Base-by-base conservation (phyloP, 331 rosid species). In the Phaseolus coccineus region DNA sequence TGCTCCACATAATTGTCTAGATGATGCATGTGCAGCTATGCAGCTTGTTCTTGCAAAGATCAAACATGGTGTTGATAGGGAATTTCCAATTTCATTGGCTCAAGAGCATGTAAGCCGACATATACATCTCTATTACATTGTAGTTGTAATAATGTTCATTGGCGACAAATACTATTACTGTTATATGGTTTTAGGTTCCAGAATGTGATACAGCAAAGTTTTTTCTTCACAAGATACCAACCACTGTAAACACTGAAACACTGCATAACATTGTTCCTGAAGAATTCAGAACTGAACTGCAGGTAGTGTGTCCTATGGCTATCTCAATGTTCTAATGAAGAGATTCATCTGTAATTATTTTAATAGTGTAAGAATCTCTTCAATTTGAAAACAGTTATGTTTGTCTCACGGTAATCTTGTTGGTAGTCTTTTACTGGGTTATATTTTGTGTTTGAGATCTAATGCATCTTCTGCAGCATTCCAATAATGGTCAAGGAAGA, bases 11-110 rank as follows among this genome's bases (percentile, higher is more conserved):
- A 87, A 91, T 78, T 93, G 99, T 89, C 77, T 84, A 67, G 93
- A 96, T 70, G 97, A 93, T 89, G 99, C 97, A 61, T 28, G 76
- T 74, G 97, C 99, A 72, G 92, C 99, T 58, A 93, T 96, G 99
- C 86, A 96, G 72, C 99, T 96, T 84, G 96, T 71, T 71, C 93
- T 91, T 82, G 97, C 96, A 27, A 91, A 76, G 89, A 71, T 96
- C 74, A 87, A 87, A 56, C 81, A 80, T 10, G 92, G 91, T 14
- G 85, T 84, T 50, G 93, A 88, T 64, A 84, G 51, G 58, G 72
- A 59, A 72, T 80, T 80, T 72, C 79, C 77, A 59, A 62, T 89
- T 55, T 76, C 90, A 5, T 48, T 78, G 76, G 68, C 62, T 80
- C 83, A 83, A 82, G 87, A 84, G 71, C 88, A 52, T 75, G 99